Base-by-base conservation (phyloP, 2,329 filamentous ascomycete genomes). In the Colletotrichum plurivorum region DNA sequence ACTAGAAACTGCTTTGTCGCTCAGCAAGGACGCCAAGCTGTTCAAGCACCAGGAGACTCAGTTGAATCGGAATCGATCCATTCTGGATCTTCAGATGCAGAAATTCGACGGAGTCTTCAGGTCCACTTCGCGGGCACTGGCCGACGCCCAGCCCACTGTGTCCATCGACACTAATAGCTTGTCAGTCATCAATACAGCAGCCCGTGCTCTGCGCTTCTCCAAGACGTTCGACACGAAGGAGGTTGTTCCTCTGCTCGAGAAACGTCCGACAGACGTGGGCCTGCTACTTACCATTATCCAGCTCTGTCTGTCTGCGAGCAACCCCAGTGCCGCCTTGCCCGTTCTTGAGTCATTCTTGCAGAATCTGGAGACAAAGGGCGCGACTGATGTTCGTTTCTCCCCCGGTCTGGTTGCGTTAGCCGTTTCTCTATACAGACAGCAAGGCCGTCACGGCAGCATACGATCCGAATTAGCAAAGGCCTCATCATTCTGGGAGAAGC, bases 321-420 rank as follows among this genome's bases (percentile, higher is more conserved):
- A 95, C 76, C 86, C 89, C 31, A 91, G 88, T 36, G 90, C 92
- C 4, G 95, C 95, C 5, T 88, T 94, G 43, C 84, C 86, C n/a
- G 84, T 94, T 6, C 84, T 98, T 2, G 92, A 97, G 76, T 83
- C 87, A 1, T 95, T 96, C 76, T 87, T 97, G 63, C 87, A 87
- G 71, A 88, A 88, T 10, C 85, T 97, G 1, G 93, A 95, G 74
- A 82, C 84, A 0, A 76, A 85, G 2, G 84, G 87, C 16, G 85
- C 91, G 67, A 84, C 89, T 65, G 90, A 94, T 73, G 88, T 92
- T 27, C 91, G 95, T 12, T 96, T 92, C 78, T 91, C 94, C 27
- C 95, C 96, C 0, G 95, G 95, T 2, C 84, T 99, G 1, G 88
- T 98, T 31, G 94, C 93, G 0, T 85, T 95, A 2, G 85, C 93